Evolutionary conservation across 495 filamentous ascomycete genomes (phyloP).

Genomic region (Penicillium pancosmium): DNA sequence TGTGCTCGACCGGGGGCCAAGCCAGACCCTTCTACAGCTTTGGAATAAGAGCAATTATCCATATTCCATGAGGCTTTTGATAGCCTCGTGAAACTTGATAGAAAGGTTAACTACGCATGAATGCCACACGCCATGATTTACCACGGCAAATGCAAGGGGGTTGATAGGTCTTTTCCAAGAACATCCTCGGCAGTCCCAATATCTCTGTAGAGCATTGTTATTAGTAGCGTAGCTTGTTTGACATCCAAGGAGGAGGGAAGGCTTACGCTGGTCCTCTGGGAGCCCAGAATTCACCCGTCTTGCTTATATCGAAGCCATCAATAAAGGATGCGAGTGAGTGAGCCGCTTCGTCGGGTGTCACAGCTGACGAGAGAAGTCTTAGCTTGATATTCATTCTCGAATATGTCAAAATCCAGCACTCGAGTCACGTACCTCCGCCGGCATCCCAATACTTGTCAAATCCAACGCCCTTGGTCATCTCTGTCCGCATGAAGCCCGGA

Average conservation of each 20-base stretch:
- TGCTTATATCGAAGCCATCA: constrained; percentile 61
- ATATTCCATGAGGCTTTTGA: neutral
- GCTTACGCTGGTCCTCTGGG: constrained; percentile 65
- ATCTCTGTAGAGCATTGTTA: constrained; percentile 46
- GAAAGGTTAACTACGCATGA: neutral
- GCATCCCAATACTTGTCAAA: constrained; percentile 72
- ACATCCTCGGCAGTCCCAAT: constrained; percentile 70
- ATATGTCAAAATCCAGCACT: neutral
- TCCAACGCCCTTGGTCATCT: constrained; percentile 70
- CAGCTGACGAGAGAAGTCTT: constrained; percentile 42
- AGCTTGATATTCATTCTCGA: constrained; percentile 6
- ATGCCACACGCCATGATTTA: constrained; percentile 32
- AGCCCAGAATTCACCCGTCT: constrained; percentile 73
- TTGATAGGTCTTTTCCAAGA: constrained; percentile 61
- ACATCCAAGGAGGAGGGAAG: neutral
- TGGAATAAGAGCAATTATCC: neutral
- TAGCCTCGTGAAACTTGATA: neutral
- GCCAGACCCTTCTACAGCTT: neutral
- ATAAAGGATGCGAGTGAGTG: constrained; percentile 62
- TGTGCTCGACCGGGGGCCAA: constrained; percentile 24
- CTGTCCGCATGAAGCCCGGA: constrained; percentile 75
- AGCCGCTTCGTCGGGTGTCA: constrained; percentile 69
- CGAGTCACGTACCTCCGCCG: constrained; percentile 56
- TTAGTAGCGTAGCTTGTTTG: neutral
- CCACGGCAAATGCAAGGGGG: constrained; percentile 71